phyloP scores from a whole-genome alignment of 176 grass and related monocot genomes.

The Zoysia japonica region DNA sequence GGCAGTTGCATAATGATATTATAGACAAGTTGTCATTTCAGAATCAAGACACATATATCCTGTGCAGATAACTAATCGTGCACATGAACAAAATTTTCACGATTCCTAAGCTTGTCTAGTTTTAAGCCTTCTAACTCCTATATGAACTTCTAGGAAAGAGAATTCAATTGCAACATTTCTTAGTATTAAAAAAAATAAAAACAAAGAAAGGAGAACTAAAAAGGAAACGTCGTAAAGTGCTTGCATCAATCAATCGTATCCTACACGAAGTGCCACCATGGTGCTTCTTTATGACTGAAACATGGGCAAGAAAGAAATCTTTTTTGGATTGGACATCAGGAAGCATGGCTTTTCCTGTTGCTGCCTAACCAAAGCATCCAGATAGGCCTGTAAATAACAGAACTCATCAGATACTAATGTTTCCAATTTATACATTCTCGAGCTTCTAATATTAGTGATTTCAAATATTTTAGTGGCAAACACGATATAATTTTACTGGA shows the following conservation, averaged over 20 bases:
- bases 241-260: slow-evolving; percentile 37
- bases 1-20: not conserved
- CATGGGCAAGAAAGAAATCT: slow-evolving; percentile 15
- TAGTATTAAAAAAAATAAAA: not conserved
- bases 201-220: not conserved
- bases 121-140: slow-evolving; percentile 22
- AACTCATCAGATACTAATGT: slow-evolving; percentile 29
- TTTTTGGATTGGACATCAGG: slow-evolving; percentile 1
- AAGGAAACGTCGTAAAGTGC: slow-evolving; percentile 13
- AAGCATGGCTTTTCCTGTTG: slow-evolving; percentile 20
- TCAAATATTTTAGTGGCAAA: not conserved
- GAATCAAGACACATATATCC: not conserved
- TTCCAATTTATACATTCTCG: not conserved
- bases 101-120: slow-evolving; percentile 5
- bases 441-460: not conserved
- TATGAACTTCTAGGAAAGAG: not conserved
- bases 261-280: slow-evolving; percentile 18
- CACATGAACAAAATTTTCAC: not conserved
- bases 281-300: slow-evolving; percentile 43
- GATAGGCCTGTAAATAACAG: slow-evolving; percentile 31
- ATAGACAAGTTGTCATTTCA: not conserved
- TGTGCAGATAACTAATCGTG: not conserved
- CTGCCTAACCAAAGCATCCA: slow-evolving; percentile 10
- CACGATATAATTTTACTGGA: not conserved
- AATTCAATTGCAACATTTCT: not conserved